phyloP scores from a whole-genome alignment of 306 rosid genomes.

The Luffa aegyptiaca region DNA sequence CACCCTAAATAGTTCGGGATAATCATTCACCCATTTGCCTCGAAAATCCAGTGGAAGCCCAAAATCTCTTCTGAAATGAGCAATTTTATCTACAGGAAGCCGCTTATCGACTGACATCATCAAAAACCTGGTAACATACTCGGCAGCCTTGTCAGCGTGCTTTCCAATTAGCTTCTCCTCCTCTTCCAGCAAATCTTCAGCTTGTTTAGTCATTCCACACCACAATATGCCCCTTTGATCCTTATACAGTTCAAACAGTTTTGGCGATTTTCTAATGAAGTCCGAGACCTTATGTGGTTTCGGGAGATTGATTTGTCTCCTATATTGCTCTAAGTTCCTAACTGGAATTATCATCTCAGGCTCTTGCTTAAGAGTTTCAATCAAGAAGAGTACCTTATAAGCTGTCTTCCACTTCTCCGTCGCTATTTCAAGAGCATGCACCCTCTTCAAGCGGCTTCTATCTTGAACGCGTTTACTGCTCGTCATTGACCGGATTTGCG shows the following conservation, averaged over 20 bases:
- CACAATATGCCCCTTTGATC: slow-evolving; percentile 42
- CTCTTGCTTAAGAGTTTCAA: slow-evolving; percentile 57
- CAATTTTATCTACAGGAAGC: slow-evolving; percentile 48
- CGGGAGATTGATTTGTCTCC: slow-evolving; percentile 59
- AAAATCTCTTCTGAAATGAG: slow-evolving; percentile 41
- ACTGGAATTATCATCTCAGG: slow-evolving; percentile 66
- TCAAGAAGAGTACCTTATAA: slow-evolving; percentile 39
- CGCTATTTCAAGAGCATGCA: slow-evolving; percentile 54
- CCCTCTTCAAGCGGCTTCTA: slow-evolving; percentile 47
- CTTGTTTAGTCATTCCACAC: slow-evolving; percentile 62
- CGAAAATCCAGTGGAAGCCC: slow-evolving; percentile 41
- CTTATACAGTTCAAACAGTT: slow-evolving; percentile 48
- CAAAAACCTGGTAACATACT: slow-evolving; percentile 51
- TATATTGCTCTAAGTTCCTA: slow-evolving; percentile 36
- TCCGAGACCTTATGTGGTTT: slow-evolving; percentile 65
- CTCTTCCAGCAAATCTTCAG: slow-evolving; percentile 45
- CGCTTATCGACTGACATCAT: slow-evolving; percentile 71
- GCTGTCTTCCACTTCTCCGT: slow-evolving; percentile 70
- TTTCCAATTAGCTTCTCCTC: slow-evolving; percentile 32
- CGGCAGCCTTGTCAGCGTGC: slow-evolving; percentile 51
- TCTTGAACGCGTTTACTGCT: slow-evolving; percentile 44
- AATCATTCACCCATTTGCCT: slow-evolving; percentile 47
- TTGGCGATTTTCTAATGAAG: slow-evolving; percentile 55
- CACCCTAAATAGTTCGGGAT: slow-evolving; percentile 46
- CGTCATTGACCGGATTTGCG: slow-evolving; percentile 37